Evolutionary conservation across 208 protist genomes (phyloP), one percentile per base, ranked within the genome.

Genomic region (Angomonas ambiguus): DNA sequence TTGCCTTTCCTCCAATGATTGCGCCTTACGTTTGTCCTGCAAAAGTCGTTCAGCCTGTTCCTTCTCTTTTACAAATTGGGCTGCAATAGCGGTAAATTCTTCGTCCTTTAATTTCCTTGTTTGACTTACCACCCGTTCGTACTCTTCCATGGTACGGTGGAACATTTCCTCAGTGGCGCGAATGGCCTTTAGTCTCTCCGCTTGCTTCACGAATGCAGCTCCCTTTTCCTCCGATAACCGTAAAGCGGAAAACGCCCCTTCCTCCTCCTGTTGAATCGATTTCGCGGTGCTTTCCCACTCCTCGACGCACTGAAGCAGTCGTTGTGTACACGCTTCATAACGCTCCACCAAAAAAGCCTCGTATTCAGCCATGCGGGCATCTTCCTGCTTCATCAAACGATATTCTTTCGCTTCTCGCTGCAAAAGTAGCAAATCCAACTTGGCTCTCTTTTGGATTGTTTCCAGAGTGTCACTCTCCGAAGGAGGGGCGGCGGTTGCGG

Each of bases 311-410:
- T 63, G 30, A 2, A 18, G 55, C 6, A 74, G 35, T 2, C 61
- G 63, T 2, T 77, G 71, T 0, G 66, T 51, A 25, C 74, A 69
- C 3, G 59, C 30, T 27, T 66, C 45, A 4, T 74, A 34, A 0
- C 65, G 58, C 2, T 86, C 69, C 33, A 71, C 77, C 49, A 72
- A 38, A 13, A 70, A 62, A 2, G 27, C 55, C 13, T 69, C 51
- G 8, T 73, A 64, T 32, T 64, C 56, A 32, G 72, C 42, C 33
- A 82, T 61, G 42, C 78, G 41, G 51, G 55, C 69, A 27, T 91
- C 85, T 42, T 87, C 85, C 27, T 63, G 38, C 1, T 75, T 76
- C 85, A 91, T 83, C 13, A 34, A 67, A 1, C 56, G 73, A 1
- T 42, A 60, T 61, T 87, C 85, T 27, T 48, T 51, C 1, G 59